Evolutionary conservation across 352 stramenopile genomes (phyloP), one percentile per base, ranked within the genome.

Genomic region (Stephanocyclus meneghinianus): DNA sequence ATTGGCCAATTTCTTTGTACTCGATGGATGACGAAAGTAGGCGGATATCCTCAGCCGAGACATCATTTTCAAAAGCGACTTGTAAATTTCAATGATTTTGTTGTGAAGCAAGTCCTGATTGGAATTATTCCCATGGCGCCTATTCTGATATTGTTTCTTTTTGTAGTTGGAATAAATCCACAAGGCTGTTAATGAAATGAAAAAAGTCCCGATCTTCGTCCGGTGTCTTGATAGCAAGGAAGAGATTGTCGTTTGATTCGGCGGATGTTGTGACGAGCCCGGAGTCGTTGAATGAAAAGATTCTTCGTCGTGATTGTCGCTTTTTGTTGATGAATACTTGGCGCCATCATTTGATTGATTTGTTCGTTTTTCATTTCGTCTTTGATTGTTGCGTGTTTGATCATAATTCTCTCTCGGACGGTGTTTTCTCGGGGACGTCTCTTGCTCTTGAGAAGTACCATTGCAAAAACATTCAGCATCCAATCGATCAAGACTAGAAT

Each of bases 131-230:
- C 42, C 8, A 69, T 56, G 44, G 1, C 32, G 18, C 29, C 15
- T 4, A 69, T 69, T 11, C 51, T 37, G 47, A 35, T 21, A n/a
- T 2, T 9, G 55, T 9, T 32, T 50, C 37, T 53, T n/a, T 55
- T 37, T 50, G 51, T 64, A 73, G 2, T 42, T 50, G 44, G 65
- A 63, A 64, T 73, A 73, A n/a, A 64, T 7, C 65, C 65, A 73
- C 0, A 63, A 21, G 1, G 64, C 63, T 62, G 48, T 62, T 1
- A 72, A 2, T 40, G 48, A 51, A 57, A 72, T 57, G 0, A 69
- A 26, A 18, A 40, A n/a, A 63, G 26, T 63, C 11, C 55, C 55
- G 6, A 63, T 21, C 21, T 63, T 63, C 2, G 7, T 45, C 15
- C 55, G 55, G 21, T 63, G 55, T 11, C 55, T 10, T 63, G 55